These are phyloP conservation scores for Mycena filopes DNA, from an alignment of 768 basidiomycete genomes.

Conservation along the genomic window DNA sequence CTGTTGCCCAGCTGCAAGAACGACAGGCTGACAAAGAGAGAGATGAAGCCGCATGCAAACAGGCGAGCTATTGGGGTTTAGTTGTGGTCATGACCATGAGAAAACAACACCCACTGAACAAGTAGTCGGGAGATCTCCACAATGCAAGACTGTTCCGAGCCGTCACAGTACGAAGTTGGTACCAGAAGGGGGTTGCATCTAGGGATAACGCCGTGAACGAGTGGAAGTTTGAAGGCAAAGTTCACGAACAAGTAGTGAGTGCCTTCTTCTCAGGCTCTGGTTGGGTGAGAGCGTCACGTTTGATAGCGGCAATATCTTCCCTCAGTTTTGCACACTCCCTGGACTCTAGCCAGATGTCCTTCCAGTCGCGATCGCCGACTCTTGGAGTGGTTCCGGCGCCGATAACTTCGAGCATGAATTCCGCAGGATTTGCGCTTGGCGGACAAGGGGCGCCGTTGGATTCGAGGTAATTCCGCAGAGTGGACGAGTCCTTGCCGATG, in stretches of 20 bases:
- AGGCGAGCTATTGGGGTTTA: constrained; percentile 59
- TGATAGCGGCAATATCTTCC: constrained; percentile 59
- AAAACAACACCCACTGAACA: constrained; percentile 52
- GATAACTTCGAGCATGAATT: constrained; percentile 88
- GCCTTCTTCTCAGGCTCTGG: constrained; percentile 52
- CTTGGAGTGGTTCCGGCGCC: constrained; percentile 82
- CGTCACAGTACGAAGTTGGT: constrained; percentile 78
- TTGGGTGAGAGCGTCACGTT: constrained; percentile 55
- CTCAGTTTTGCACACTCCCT: constrained; percentile 60
- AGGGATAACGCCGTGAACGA: not conserved
- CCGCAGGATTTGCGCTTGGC: constrained; percentile 78
- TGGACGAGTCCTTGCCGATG: constrained; percentile 77
- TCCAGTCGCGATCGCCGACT: constrained; percentile 87
- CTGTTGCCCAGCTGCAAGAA: constrained; percentile 80
- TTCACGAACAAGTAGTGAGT: constrained; percentile 58
- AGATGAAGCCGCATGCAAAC: constrained; percentile 78
- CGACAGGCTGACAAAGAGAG: constrained; percentile 78
- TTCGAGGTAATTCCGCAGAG: constrained; percentile 81
- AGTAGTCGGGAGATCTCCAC: constrained; percentile 88
- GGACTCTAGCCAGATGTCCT: constrained; percentile 84
- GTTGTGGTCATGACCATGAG: no score
- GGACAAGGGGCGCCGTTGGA: constrained; percentile 81
- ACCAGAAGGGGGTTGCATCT: constrained; percentile 82
- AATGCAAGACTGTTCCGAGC: constrained; percentile 74
- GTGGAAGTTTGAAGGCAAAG: not conserved